Percentiles rank a stretch among this genome's conserved stretches.
Evolutionary conservation across 345 rosid species (phyloP).

Genomic region (Eucalyptus fibrosa): DNA sequence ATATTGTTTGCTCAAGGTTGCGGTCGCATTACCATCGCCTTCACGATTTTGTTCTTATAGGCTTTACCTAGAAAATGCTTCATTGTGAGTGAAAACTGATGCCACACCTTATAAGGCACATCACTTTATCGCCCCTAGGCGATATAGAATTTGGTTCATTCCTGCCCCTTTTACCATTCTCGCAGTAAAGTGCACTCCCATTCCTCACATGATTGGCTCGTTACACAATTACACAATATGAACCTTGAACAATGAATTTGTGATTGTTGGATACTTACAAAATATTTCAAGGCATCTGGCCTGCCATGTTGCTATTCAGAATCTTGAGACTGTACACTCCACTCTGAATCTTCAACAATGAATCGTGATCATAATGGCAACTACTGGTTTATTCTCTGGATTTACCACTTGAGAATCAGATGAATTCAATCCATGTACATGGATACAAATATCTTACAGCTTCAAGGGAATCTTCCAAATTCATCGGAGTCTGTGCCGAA

Average conservation of each 20-base stretch:
- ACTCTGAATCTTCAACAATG: not conserved
- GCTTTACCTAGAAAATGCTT: fast-evolving
- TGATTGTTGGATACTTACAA: not conserved
- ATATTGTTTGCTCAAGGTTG: fast-evolving
- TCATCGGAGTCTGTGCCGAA: not conserved
- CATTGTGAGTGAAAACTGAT: fast-evolving
- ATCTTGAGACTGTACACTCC: not conserved
- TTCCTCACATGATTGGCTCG: fast-evolving
- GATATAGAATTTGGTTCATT: fast-evolving
- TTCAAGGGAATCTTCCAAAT: not conserved
- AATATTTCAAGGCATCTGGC: not conserved
- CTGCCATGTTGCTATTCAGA: not conserved
- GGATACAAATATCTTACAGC: not conserved
- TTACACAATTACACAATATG: too few relatives aligned
- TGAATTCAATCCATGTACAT: not conserved
- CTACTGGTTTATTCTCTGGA: not conserved
- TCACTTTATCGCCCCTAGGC: fast-evolving
- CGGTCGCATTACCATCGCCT: too few relatives aligned
- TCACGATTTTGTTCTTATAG: fast-evolving
- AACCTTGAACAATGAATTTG: not conserved
- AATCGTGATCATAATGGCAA: not conserved
- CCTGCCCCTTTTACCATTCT: fast-evolving
- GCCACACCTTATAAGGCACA: fast-evolving
- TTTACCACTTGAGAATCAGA: not conserved
- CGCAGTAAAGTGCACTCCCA: fast-evolving